These are phyloP conservation scores for Brassica incana DNA, from an alignment of 345 rosid species.

Conservation along the genomic window DNA sequence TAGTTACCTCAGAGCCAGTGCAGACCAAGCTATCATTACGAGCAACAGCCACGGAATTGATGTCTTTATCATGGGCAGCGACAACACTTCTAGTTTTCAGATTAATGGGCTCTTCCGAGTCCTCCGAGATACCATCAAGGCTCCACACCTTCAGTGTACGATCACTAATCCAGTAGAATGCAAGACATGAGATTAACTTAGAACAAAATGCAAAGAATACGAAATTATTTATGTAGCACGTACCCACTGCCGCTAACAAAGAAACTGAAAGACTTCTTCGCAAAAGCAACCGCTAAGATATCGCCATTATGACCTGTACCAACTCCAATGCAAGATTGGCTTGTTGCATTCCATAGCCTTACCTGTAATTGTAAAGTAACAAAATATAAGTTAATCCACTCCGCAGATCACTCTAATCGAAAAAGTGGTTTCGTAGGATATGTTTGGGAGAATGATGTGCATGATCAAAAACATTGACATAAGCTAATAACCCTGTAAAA, in stretches of 20 bases:
- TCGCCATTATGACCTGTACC: slow-evolving; percentile 92
- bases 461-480: slow-evolving; percentile 10
- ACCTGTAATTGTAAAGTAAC: slow-evolving; percentile 49
- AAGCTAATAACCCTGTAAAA: neutral
- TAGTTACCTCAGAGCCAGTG: slow-evolving; percentile 89
- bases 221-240: slow-evolving; percentile 31
- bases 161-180: slow-evolving; percentile 57
- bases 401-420: slow-evolving; percentile 6
- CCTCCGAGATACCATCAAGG: slow-evolving; percentile 65
- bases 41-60: slow-evolving; percentile 85
- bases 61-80: slow-evolving; percentile 91
- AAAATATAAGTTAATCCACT: slow-evolving; percentile 7
- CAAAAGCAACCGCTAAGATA: slow-evolving; percentile 86
- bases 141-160: slow-evolving; percentile 93
- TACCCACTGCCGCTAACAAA: slow-evolving; percentile 95
- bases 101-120: slow-evolving; percentile 54
- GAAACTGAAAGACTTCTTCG: slow-evolving; percentile 66
- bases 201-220: neutral
- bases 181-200: slow-evolving; percentile 19
- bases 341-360: slow-evolving; percentile 81
- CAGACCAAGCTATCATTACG: slow-evolving; percentile 90
- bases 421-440: neutral
- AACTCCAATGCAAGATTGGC: slow-evolving; percentile 72
- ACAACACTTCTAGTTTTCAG: slow-evolving; percentile 90
- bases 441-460: slow-evolving; percentile 3